Conservation (phyloP, 345 rosid species). For the Turnera subulata region DNA sequence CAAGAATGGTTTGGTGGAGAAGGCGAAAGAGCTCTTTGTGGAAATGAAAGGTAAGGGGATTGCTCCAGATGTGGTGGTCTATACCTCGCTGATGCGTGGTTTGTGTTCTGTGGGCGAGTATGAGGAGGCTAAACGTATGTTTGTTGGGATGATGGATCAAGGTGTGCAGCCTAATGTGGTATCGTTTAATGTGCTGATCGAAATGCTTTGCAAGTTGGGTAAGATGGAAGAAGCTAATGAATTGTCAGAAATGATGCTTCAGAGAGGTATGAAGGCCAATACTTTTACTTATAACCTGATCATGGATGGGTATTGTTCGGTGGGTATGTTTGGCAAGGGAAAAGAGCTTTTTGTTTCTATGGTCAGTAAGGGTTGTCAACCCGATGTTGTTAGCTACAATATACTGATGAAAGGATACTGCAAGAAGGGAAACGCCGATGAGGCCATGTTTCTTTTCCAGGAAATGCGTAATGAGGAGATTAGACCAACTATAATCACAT, state of each 20-base stretch:
- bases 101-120: constrained; percentile 20
- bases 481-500: constrained; percentile 19
- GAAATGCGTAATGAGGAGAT: constrained; percentile 16
- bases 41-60: constrained; percentile 29
- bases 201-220: constrained; percentile 15
- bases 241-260: constrained; percentile 18
- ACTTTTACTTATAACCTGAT: constrained; percentile 12
- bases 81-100: constrained; percentile 19
- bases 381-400: constrained; percentile 14
- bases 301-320: constrained; percentile 22
- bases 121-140: constrained; percentile 21
- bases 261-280: constrained; percentile 13
- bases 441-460: constrained; percentile 14
- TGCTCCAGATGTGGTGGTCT: constrained; percentile 22
- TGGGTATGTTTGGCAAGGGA: constrained; percentile 16
- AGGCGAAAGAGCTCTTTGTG: constrained; percentile 30
- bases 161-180: constrained; percentile 17
- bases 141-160: constrained; percentile 20
- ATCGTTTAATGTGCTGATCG: constrained; percentile 15
- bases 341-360: constrained; percentile 14
- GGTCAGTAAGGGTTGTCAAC: constrained; percentile 15
- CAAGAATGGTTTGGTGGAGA: constrained; percentile 23
- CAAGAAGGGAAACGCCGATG: constrained; percentile 12
- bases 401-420: constrained; percentile 21
- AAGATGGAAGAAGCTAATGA: constrained; percentile 20